Evolutionary conservation across 1,139 yeast genomes (phyloP), one percentile per base, ranked within the genome.

Genomic region (Blastobotrys capitulatus): DNA sequence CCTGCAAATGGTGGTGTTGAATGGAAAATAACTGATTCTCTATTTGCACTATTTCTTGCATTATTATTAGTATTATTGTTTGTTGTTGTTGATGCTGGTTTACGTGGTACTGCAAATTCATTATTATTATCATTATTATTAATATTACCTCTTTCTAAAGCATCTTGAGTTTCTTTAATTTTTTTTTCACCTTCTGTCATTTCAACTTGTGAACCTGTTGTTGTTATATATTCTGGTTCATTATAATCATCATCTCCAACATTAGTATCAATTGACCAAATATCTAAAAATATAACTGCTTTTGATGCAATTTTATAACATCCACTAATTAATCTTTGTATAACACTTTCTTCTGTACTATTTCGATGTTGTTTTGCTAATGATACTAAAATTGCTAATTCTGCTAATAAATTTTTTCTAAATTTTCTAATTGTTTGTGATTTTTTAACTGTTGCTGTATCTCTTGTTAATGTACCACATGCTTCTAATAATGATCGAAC

Each of bases 361-460:
- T 86, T 83, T 61, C 84, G 82, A 63, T 82, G 86, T 50, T 86
- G 88, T 60, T 86, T 88, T 2, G 97, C 96, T 59, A 86, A 84
- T 9, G 85, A 79, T 78, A 90, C 89, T 42, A 92, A 72, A 52
- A 83, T 85, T 50, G 94, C 90, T 85, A 97, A 86, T 62, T 90
- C 97, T 0, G 96, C 90, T 42, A 92, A 77, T 51, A 92, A 71
- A 19, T 83, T 75, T 66, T 90, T 90, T 57, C 98, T 76, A 52
- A 85, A 76, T 57, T 79, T 83, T 48, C 94, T 73, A 18, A 92
- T 82, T 6, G 78, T 67, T 2, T 89, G 87, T 43, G 82, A 76
- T 52, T 78, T 76, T 54, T 82, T 80, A 4, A 90, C 96, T 38
- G 87, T 76, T 40, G 81, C 83, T 53, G 88, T 83, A 15, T 94